Base-by-base conservation (phyloP, 108 stramenopile genomes). In the Aurantiochytrium sp. region DNA sequence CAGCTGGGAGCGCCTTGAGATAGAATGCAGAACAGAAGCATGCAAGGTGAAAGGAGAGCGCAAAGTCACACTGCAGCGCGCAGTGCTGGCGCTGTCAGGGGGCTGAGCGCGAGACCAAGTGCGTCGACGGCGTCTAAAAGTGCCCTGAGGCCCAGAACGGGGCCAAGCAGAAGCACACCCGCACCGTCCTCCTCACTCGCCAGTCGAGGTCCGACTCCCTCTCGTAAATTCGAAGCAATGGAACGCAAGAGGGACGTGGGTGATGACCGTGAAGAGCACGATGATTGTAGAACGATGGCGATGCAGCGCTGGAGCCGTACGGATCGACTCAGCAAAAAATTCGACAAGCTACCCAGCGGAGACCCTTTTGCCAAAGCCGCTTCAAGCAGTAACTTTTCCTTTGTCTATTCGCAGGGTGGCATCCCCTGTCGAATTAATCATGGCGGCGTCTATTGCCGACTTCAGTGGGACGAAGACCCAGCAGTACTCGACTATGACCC, bases 401-500 rank as follows among this genome's bases (percentile, higher is more conserved):
- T 83, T 35, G 76, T 83, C 0, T 83, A 83, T 23, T 83, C 76
- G 18, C 76, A 83, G 51, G 76, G 76, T 12, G 76, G 76, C 18
- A 83, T 83, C 28, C 76, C 76, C 10, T 83, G 76, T 23, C 76
- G 76, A 12, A 83, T 83, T 4, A 83, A 83, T 23, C 76, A 83
- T 23, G 76, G 76, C 45, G 76, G 45, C 51, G 76, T 83, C 6
- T 53, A 53, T 28, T 53, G 49, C 49, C 12, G 76, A 3, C 76
- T 83, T 47, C 76, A 83, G 51, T 83, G 76, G 76, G 76, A 83
- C 28, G 76, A 83, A 83, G 76, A 83, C 51, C 76, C 76, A 1
- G 76, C 76, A n/a, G n/a, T 45, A 6, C 51, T 83, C 5, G 45
- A 47, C 45, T 83, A 83, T 35, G 76, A 83, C 51, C 76, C 76